These are phyloP conservation scores for Abortiporus biennis DNA, from an alignment of 1,284 basidiomycete genomes.

Conservation along the genomic window DNA sequence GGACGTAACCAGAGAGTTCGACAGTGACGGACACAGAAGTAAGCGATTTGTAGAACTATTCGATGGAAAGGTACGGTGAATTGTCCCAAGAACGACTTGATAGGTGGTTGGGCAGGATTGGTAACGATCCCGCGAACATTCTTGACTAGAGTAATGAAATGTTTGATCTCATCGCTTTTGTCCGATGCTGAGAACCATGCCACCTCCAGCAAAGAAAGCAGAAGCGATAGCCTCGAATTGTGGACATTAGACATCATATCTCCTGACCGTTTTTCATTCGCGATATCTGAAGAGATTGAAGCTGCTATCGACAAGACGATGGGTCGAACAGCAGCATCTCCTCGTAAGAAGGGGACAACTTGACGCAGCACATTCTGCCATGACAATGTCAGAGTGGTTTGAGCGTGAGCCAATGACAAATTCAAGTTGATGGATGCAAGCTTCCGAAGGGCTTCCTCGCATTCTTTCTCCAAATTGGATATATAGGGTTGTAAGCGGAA, in stretches of 20 bases:
- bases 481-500: constrained; percentile 47
- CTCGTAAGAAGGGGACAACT: constrained; percentile 58
- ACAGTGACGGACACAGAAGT: constrained; percentile 66
- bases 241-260: constrained; percentile 86
- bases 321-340: constrained; percentile 45
- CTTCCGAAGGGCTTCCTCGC: constrained; percentile 43
- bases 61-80: constrained; percentile 73
- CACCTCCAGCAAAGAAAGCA: constrained; percentile 74
- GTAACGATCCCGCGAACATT: constrained; percentile 64
- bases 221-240: constrained; percentile 64
- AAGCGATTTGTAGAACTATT: constrained; percentile 74
- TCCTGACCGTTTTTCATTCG: constrained; percentile 67
- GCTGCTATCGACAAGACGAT: constrained; percentile 56
- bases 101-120: constrained; percentile 71
- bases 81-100: constrained; percentile 67
- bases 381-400: constrained; percentile 68
- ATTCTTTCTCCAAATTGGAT: constrained; percentile 30
- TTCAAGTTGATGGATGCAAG: constrained; percentile 75
- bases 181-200: constrained; percentile 69
- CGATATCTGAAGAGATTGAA: constrained; percentile 60
- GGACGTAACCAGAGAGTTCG: constrained; percentile 41
- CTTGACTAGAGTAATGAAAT: constrained; percentile 57
- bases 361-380: constrained; percentile 75
- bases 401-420: constrained; percentile 78
- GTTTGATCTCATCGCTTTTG: constrained; percentile 45